phyloP scores from a whole-genome alignment of 2,329 filamentous ascomycete genomes.

The Fusarium devonianum region DNA sequence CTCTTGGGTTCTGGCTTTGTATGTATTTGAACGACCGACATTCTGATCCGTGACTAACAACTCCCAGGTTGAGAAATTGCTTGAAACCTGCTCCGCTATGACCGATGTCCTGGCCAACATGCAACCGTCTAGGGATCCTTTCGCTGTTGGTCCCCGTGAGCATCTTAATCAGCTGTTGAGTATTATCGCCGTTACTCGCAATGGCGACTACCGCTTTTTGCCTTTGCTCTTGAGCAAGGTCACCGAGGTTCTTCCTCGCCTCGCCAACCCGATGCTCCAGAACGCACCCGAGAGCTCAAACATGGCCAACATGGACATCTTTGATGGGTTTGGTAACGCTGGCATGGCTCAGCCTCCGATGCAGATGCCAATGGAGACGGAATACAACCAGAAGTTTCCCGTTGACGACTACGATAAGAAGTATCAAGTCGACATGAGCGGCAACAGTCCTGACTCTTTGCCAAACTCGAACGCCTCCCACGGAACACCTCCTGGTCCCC shows the following conservation, averaged over 20 bases:
- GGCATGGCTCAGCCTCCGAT: constrained; percentile 64
- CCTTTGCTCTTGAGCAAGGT: constrained; percentile 80
- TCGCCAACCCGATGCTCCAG: constrained; percentile 67
- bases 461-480: constrained; percentile 44
- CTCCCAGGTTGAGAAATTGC: constrained; percentile 75
- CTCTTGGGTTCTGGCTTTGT: constrained; percentile 77
- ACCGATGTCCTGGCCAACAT: constrained; percentile 75
- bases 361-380: constrained; percentile 55
- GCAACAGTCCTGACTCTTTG: constrained; percentile 46
- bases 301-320: constrained; percentile 66
- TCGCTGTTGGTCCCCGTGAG: constrained; percentile 73
- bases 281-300: constrained; percentile 62
- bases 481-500: constrained; percentile 41
- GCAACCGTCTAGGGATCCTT: constrained; percentile 66
- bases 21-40: constrained; percentile 43
- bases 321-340: constrained; percentile 70
- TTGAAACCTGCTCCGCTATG: constrained; percentile 77
- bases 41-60: constrained; percentile 14
- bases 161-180: constrained; percentile 74
- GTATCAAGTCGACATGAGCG: constrained; percentile 47
- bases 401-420: constrained; percentile 54
- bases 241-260: constrained; percentile 71
- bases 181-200: constrained; percentile 74
- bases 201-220: constrained; percentile 77
- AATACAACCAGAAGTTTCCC: constrained; percentile 56